Evolutionary conservation across 2,329 filamentous ascomycete genomes (phyloP), one percentile per base, ranked within the genome.

Genomic region (Aureobasidium sp.): DNA sequence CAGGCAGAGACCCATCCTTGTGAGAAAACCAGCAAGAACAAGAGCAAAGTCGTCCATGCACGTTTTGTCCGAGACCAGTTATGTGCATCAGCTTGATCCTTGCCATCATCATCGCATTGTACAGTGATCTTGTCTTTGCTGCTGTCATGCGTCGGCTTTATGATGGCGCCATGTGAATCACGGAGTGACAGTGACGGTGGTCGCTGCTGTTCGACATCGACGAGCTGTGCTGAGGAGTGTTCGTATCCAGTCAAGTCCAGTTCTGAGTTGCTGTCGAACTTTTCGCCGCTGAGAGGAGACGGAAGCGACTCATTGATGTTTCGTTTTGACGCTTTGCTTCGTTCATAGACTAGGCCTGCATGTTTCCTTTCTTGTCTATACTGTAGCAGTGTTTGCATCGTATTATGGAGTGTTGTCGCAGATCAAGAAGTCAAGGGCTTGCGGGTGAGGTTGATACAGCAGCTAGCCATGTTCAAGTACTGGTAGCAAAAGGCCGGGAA

Each of bases 11-110:
- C 48, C 47, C 47, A 52, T n/a, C 47, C 49, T 45, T 52, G 47
- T n/a, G 49, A 52, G 27, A 44, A 52, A 4, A 45, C 48, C 7
- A 61, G 37, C 11, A 45, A n/a, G 58, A 52, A 52, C 17, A 61
- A 25, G 12, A 61, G 15, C 12, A 25, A 1, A 4, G 58, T 61
- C 9, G 58, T 44, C 22, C 36, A 15, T 17, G 25, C 14, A 1
- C 48, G 47, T 22, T 42, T 52, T 14, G 17, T 17, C 11, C 11
- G 11, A 4, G 58, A 45, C 58, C 58, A 61, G 11, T 52, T 61
- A 27, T 34, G 58, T 4, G 58, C 47, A 22, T 61, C 49, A 2
- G 56, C 42, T 27, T 41, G 56, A 12, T 60, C 44, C 2, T 31
- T 49, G 25, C 37, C n/a, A 15, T 51, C 25, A 2, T 60, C 41